A percentile compares a stretch with the other conserved stretches of the same genome.
Evolutionary conservation across 805 yeast species (phyloP).

Genomic region (Yamadazyma sp.): DNA sequence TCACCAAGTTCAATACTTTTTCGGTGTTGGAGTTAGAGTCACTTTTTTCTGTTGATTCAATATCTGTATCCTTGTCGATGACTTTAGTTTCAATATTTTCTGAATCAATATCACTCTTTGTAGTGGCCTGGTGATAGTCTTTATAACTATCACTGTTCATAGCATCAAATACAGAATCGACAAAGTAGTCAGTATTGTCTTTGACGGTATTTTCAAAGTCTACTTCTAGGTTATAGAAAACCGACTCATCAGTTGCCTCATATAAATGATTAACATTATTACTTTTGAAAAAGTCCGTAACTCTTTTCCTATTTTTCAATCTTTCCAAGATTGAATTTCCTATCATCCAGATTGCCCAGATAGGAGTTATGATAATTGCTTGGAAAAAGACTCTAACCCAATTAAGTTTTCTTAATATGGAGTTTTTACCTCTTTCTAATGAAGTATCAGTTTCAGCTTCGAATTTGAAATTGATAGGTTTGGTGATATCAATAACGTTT

Average conservation of each 20-base stretch:
- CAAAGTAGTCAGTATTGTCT: slow-evolving; percentile 61
- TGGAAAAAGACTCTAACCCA: slow-evolving; percentile 49
- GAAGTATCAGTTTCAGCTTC: background rate
- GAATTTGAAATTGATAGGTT: slow-evolving; percentile 33
- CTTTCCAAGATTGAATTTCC: slow-evolving; percentile 38
- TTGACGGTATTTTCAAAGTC: slow-evolving; percentile 35
- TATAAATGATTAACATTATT: slow-evolving; percentile 28
- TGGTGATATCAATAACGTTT: slow-evolving; percentile 49
- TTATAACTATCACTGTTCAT: slow-evolving; percentile 37
- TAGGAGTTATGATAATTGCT: slow-evolving; percentile 54
- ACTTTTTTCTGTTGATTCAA: background rate
- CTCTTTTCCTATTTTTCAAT: slow-evolving; percentile 25
- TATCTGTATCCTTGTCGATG: too few relatives aligned
- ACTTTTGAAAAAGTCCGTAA: slow-evolving; percentile 23
- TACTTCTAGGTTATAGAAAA: slow-evolving; percentile 13
- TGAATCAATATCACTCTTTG: too few relatives aligned
- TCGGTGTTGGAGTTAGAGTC: slow-evolving; percentile 6
- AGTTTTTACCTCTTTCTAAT: slow-evolving; percentile 26
- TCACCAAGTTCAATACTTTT: slow-evolving; percentile 14
- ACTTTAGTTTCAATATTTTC: background rate
- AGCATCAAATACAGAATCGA: slow-evolving; percentile 63
- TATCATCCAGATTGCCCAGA: slow-evolving; percentile 60
- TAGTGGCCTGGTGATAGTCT: slow-evolving; percentile 7
- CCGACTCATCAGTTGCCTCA: slow-evolving; percentile 7
- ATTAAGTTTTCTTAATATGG: slow-evolving; percentile 31